Evolutionary conservation across 1,284 basidiomycete species (phyloP), one percentile per base, ranked within the genome.

Genomic region (Ustilago cynodontis): DNA sequence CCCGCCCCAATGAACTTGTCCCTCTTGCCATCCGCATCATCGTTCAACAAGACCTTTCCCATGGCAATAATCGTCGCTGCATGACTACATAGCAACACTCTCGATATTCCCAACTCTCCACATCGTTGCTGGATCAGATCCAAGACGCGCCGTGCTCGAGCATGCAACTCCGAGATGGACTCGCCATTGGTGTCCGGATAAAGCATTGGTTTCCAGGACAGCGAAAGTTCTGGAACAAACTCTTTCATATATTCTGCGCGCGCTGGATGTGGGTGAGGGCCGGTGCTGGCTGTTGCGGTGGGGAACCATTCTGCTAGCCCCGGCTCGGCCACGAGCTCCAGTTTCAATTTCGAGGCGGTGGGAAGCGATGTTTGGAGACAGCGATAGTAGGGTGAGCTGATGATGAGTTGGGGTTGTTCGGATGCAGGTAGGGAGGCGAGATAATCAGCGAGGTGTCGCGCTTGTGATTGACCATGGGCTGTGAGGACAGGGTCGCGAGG

Each of bases 241-340:
- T n/a, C 91, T 91, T 82, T 93, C 92, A 41, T 94, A 87, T 55
- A 92, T 91, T 50, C 64, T 1, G 71, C 74, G 0, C 67, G 9
- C 2, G 80, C 79, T 0, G 81, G 77, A 11, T 64, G 67, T 1
- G 78, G 79, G 57, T 81, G 77, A 3, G 67, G 22, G 1, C 83
- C 82, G 7, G 91, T 91, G 10, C 89, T 89, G 0, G 90, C 39
- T 1, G 89, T 8, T 84, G 86, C 92, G 29, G 91, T 92, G 2
- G 92, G 92, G 85, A 92, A 94, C 93, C 93, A 94, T 86, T 94
- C 94, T 5, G 90, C 89, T 11, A 94, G 83, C 10, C 93, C 93
- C 74, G 94, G 93, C 91, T 89, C 88, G 4, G 92, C 89, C 68
- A 90, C 91, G 53, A 95, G 89, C 1, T 93, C 92, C 2, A 93